Conservation (phyloP, 306 rosid species). For the Mucuna pruriens region DNA sequence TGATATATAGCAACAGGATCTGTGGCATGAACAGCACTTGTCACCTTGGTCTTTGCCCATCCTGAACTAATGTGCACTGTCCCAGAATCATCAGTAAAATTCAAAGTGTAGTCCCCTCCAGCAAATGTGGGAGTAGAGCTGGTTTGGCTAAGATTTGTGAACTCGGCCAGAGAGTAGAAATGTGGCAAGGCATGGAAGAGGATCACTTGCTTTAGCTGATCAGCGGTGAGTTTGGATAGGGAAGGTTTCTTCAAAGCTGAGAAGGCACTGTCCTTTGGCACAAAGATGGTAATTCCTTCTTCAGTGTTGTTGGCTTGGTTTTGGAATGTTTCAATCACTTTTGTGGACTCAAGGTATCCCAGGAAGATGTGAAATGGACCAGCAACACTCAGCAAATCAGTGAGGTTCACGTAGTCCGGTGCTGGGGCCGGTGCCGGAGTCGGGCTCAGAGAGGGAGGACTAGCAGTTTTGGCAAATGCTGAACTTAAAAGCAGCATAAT, state of each 20-base stretch:
- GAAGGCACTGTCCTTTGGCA: conserved; percentile 76
- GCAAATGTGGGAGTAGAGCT: conserved; percentile 78
- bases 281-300: conserved; percentile 91
- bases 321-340: conserved; percentile 84
- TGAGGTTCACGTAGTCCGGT: conserved; percentile 70
- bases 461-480: conserved; percentile 68
- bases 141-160: conserved; percentile 65
- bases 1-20: conserved; percentile 86
- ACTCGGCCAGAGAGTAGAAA: conserved; percentile 78
- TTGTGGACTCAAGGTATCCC: conserved; percentile 68
- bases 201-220: conserved; percentile 70
- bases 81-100: conserved; percentile 82
- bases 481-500: conserved; percentile 57
- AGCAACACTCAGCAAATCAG: conserved; percentile 73
- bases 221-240: conserved; percentile 68
- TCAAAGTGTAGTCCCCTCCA: conserved; percentile 72
- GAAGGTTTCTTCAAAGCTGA: conserved; percentile 63
- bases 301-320: conserved; percentile 94
- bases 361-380: conserved; percentile 96
- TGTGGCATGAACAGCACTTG: conserved; percentile 83
- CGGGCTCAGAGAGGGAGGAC: conserved; percentile 59
- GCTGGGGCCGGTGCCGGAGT: conserved; percentile 97
- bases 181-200: conserved; percentile 89
- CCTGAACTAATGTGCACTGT: conserved; percentile 66
- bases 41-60: conserved; percentile 81